Base-by-base conservation (phyloP, 108 stramenopile genomes). In the Cyclotella kingstonii region DNA sequence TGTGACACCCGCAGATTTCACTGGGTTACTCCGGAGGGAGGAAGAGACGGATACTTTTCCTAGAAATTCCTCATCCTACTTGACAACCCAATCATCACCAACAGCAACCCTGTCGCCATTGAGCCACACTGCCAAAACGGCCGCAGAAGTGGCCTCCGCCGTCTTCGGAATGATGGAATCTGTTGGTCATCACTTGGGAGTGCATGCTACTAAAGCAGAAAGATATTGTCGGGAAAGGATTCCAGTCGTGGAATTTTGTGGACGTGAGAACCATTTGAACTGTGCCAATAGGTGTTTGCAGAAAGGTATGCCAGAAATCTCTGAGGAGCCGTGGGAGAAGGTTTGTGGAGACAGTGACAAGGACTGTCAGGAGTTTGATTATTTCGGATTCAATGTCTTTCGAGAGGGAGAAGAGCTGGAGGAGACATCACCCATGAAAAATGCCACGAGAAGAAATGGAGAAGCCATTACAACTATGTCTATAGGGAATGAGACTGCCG, bases 81-180 rank as follows among this genome's bases (percentile, higher is more conserved):
- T n/a, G n/a, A n/a, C n/a, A n/a, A n/a, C n/a, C n/a, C n/a, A n/a
- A n/a, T n/a, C 9, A 18, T 46, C 45, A 11, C 21, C 53, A 54
- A 38, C 53, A n/a, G 35, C 53, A 17, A 54, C 53, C 19, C 19
- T 17, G 0, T 26, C n/a, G 2, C 36, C 39, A 21, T 11, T 54
- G 19, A 54, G 35, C 39, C 53, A 54, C 35, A 38, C 65, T 15
- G 63, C 63, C 40, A 64, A 64, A 34, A 52, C 63, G 14, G 63
- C 63, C 0, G 65, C 54, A 0, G 45, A 55, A 11, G 65, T 48
- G 0, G 61, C 61, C 10, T 23, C 61, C 17, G 40, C 65, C 21
- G 54, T 66, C 11, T 25, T 46, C 19, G 21, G 23, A 7, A 44
- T 35, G 4, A 44, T 66, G 15, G 45, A 54, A 38, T 54, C 65